Evolutionary conservation across 495 filamentous ascomycete species (phyloP).

Genomic region (Aspergillus ostianus): DNA sequence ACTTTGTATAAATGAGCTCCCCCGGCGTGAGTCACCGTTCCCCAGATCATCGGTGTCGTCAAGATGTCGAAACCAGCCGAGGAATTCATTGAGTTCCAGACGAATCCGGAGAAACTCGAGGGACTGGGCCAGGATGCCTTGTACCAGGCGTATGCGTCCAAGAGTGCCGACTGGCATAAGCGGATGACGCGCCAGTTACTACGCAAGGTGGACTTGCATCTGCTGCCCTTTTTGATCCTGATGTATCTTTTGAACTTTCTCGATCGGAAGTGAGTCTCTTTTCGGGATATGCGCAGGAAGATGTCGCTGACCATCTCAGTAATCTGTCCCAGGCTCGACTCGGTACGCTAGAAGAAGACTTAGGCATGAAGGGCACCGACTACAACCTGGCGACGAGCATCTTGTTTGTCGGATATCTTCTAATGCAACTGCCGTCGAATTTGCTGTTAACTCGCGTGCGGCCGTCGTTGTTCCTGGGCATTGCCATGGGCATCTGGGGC

Average conservation of each 20-base stretch:
- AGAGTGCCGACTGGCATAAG: slow-evolving; percentile 35
- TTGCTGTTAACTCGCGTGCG: slow-evolving; percentile 51
- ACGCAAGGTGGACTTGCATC: slow-evolving; percentile 60
- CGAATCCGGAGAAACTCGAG: slow-evolving; percentile 13
- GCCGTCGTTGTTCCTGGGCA: slow-evolving; percentile 31
- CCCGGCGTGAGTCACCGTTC: neutral
- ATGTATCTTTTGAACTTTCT: slow-evolving; percentile 83
- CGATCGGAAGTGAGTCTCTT: slow-evolving; percentile 54
- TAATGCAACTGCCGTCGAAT: slow-evolving; percentile 61
- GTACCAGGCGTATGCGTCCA: slow-evolving; percentile 32
- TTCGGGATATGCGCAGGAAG: too few relatives aligned
- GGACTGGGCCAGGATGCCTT: slow-evolving; percentile 26
- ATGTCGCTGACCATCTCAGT: slow-evolving; percentile 11
- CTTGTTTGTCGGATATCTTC: slow-evolving; percentile 65
- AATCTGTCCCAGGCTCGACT: slow-evolving; percentile 39
- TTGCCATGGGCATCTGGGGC: slow-evolving; percentile 46
- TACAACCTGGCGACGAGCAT: slow-evolving; percentile 63
- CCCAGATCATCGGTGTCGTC: neutral
- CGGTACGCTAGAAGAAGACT: slow-evolving; percentile 45
- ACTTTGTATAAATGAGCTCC: neutral
- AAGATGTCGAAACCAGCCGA: slow-evolving; percentile 7
- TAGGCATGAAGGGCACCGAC: slow-evolving; percentile 46
- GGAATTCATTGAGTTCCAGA: slow-evolving; percentile 20
- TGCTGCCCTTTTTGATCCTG: slow-evolving; percentile 59
- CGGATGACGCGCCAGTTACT: slow-evolving; percentile 40